Base-by-base conservation (phyloP, 2,329 filamentous ascomycete species). In the Aphanoascus verrucosus region DNA sequence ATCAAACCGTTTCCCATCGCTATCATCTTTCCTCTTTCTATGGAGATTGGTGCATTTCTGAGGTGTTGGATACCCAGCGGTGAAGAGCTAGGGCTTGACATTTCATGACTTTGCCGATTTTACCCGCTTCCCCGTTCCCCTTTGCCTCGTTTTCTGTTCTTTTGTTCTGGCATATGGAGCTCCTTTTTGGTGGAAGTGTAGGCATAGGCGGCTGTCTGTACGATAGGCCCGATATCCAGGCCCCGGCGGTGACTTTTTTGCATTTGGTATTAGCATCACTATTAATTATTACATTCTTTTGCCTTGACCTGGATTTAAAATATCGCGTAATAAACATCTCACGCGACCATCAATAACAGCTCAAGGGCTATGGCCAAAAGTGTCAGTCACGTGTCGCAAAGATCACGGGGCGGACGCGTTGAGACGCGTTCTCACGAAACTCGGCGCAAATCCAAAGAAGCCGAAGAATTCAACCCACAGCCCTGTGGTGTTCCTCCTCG, bases 51-150 rank as follows among this genome's bases (percentile, higher is more conserved):
- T 68, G 66, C 67, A 69, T 69, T 67, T 60, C 66, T 62, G 65
- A 64, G 67, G 67, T 70, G 67, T 70, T 69, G 56, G 67, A 69
- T 70, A 69, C 67, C 67, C 67, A 67, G 61, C 34, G 54, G 50
- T 56, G 50, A 53, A 49, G 54, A 43, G 51, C 44, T 53, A 38
- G 55, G 47, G 41, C 45, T 50, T 46, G 52, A 49, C 41, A 45
- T 52, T 45, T 46, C 50, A 52, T 38, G 32, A 45, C 41, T 52
- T 46, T 42, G 23, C 35, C 44, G 23, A 53, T 28, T 49, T 34
- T 12, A 15, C 9, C 32, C 38, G 31, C 28, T 19, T 40, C 20
- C 17, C 46, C n/a, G n/a, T n/a, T n/a, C n/a, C 46, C 17, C 38
- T 40, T 20, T 37, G 20, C 12, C 12, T 5, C 4, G 2, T 31